These are phyloP conservation scores for Kodamaea derodonti DNA, from an alignment of 1,139 yeast genomes.

Conservation along the genomic window DNA sequence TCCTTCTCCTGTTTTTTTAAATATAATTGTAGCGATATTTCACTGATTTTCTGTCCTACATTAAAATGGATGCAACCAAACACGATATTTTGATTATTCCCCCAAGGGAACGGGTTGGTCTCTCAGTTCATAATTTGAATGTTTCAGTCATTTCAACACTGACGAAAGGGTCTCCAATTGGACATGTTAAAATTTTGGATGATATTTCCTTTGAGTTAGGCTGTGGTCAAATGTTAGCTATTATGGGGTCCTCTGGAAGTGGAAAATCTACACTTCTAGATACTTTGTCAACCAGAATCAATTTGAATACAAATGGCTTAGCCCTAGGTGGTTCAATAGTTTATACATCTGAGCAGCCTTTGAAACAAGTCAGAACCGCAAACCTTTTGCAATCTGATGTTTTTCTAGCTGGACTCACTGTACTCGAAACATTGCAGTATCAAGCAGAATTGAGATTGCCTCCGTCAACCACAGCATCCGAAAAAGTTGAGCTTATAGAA, in stretches of 20 bases:
- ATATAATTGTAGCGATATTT: too few relatives aligned
- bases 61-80: not conserved
- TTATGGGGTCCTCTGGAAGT: conserved; percentile 25
- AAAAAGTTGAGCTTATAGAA: conserved; percentile 13
- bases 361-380: conserved; percentile 15
- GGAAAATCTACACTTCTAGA: conserved; percentile 24
- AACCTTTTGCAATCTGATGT: conserved; percentile 20
- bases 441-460: conserved; percentile 22
- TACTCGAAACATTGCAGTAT: conserved; percentile 18
- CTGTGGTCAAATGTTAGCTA: conserved; percentile 19
- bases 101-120: conserved; percentile 13
- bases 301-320: conserved; percentile 12
- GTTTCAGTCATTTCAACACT: conserved; percentile 9
- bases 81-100: conserved; percentile 10
- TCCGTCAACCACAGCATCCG: conserved; percentile 9
- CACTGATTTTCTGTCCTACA: not conserved
- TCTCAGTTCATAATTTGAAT: conserved; percentile 13
- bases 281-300: conserved; percentile 20
- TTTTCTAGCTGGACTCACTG: conserved; percentile 22
- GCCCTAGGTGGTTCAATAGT: conserved; percentile 45
- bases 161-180: conserved; percentile 9
- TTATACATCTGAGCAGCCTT: conserved; percentile 16
- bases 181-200: conserved; percentile 12
- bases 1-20: too few relatives aligned
- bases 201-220: conserved; percentile 19